These are phyloP conservation scores for Cyclotella baltica DNA, from an alignment of 108 stramenopile genomes.

Conservation along the genomic window DNA sequence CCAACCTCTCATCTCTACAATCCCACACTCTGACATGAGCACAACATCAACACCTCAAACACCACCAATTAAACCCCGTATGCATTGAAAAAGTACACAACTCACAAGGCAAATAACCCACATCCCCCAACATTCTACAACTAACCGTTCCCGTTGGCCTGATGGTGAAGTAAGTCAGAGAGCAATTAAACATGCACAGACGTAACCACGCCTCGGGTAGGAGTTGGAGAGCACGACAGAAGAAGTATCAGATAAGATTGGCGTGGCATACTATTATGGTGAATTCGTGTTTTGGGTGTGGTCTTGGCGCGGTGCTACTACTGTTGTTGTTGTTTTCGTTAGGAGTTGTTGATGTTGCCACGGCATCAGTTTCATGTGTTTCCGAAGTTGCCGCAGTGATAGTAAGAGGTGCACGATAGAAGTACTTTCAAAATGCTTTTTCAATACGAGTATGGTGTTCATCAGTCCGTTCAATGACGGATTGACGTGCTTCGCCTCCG, in stretches of 20 bases:
- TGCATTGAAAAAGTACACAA: too few relatives aligned
- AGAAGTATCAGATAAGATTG: conserved; percentile 95
- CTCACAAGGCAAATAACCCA: too few relatives aligned
- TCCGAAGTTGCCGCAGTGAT: conserved; percentile 16
- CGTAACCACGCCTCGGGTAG: conserved; percentile 94
- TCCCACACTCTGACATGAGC: too few relatives aligned
- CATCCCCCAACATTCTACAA: too few relatives aligned
- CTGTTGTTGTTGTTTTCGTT: conserved; percentile 22
- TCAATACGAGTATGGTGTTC: conserved; percentile 86
- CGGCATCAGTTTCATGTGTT: too few relatives aligned
- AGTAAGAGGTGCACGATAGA: conserved; percentile 75
- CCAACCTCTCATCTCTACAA: too few relatives aligned
- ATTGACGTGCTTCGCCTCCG: conserved; percentile 62
- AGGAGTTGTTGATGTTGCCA: conserved; percentile 4
- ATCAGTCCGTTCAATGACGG: conserved; percentile 66
- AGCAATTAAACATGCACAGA: conserved; percentile 92
- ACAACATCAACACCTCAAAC: too few relatives aligned
- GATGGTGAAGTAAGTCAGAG: too few relatives aligned
- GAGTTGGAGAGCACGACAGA: conserved; percentile 91
- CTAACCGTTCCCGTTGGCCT: too few relatives aligned
- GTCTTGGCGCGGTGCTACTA: conserved; percentile 14
- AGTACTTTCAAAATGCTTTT: conserved; percentile 85
- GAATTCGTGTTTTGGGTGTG: conserved; percentile 81
- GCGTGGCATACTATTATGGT: conserved; percentile 95
- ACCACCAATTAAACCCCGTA: too few relatives aligned